These are phyloP conservation scores for Myochromella boudieri DNA, from an alignment of 768 basidiomycete species.

Conservation along the genomic window DNA sequence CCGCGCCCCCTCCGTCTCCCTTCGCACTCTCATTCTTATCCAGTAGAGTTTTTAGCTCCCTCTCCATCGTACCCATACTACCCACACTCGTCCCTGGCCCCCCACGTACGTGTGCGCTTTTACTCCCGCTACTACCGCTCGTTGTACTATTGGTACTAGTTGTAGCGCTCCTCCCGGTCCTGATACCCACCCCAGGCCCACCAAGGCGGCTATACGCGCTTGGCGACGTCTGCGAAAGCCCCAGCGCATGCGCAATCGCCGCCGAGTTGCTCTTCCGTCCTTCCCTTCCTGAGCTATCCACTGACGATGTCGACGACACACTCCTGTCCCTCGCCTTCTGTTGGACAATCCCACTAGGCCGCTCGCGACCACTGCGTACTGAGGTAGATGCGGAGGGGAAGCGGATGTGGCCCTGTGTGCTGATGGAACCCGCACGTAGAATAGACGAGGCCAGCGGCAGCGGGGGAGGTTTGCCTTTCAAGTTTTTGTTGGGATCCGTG, in stretches of 20 bases:
- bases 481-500: conserved; percentile 15
- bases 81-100: conserved; percentile 22
- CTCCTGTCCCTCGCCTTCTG: conserved; percentile 8
- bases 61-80: conserved; percentile 21
- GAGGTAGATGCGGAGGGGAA: conserved; percentile 20
- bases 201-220: conserved; percentile 37
- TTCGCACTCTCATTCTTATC: conserved; percentile 41
- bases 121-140: conserved; percentile 31
- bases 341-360: conserved; percentile 4
- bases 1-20: no score
- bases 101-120: conserved; percentile 32
- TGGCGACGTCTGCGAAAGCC: conserved; percentile 40
- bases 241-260: conserved; percentile 42
- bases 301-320: conserved; percentile 12
- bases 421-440: conserved; percentile 25
- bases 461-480: conserved; percentile 24
- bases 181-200: conserved; percentile 32
- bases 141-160: no score
- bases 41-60: conserved; percentile 52
- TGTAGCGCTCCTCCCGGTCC: conserved; percentile 28
- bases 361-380: conserved; percentile 10
- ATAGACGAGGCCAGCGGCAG: conserved; percentile 21
- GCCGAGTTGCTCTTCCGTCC: conserved; percentile 32
- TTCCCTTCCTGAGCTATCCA: conserved; percentile 10
- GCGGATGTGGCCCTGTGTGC: conserved; percentile 19